Conservation (phyloP, 495 filamentous ascomycete species). For the Hypoxylon lenormandii region DNA sequence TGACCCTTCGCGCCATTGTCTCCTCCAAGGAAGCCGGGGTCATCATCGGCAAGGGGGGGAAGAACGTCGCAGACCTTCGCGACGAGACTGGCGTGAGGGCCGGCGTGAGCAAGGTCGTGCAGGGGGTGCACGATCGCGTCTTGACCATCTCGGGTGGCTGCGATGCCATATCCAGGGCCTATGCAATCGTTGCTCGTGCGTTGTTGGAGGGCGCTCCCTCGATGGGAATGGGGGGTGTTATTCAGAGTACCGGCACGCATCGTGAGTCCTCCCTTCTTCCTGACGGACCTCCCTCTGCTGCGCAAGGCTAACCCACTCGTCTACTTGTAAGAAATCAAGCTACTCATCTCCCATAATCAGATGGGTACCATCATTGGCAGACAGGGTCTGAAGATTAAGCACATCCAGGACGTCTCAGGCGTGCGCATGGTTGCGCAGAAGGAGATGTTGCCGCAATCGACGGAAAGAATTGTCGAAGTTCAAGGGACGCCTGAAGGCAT, state of each 20-base stretch:
- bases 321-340: conserved; percentile 78
- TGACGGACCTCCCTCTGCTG: conserved; percentile 1
- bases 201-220: conserved; percentile 91
- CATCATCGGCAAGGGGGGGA: conserved; percentile 97
- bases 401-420: conserved; percentile 96
- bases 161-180: conserved; percentile 87
- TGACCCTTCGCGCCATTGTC: conserved; percentile 96
- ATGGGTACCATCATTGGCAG: conserved; percentile 99
- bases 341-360: conserved; percentile 98
- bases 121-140: conserved; percentile 95
- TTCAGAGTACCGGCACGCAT: conserved; percentile 87
- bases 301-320: conserved; percentile 36
- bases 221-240: conserved; percentile 91
- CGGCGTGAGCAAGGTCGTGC: conserved; percentile 97
- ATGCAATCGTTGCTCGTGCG: conserved; percentile 90
- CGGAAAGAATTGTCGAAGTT: conserved; percentile 97
- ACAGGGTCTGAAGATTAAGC: conserved; percentile 97
- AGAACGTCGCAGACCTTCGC: conserved; percentile 96
- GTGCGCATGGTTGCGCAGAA: conserved; percentile 99
- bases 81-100: conserved; percentile 98
- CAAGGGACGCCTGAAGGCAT: conserved; percentile 93
- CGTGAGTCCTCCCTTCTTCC: conserved; percentile 70
- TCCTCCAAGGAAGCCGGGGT: conserved; percentile 98
- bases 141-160: conserved; percentile 91
- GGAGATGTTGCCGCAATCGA: conserved; percentile 99